Base-by-base conservation (phyloP, 169 alveolate genomes). In the Theileria orientalis region DNA sequence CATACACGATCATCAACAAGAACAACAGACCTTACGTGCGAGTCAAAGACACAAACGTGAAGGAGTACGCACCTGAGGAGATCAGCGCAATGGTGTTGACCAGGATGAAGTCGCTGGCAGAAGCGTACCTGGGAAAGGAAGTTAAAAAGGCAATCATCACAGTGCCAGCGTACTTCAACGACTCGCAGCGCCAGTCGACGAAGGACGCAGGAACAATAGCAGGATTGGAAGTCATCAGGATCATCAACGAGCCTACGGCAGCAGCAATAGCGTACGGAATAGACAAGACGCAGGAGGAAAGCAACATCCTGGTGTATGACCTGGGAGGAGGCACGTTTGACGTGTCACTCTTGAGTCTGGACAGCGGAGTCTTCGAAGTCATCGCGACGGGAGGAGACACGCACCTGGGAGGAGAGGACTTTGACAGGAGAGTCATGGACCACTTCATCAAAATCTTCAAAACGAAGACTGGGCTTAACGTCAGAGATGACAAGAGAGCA, bases 241-340 rank as follows among this genome's bases (percentile, higher is more conserved):
- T 98, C 77, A 94, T 98, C 76, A 98, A 98, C 86, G 99, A 98
- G 77, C 99, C 99, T 72, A 97, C 99, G 7, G 99, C 99, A 21
- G 99, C 99, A 21, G 99, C 99, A 33, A 95, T 98, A 70, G 99
- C 99, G 44, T 98, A 97, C 73, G 99, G 99, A 30, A 90, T 97
- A 54, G 99, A 97, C 91, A 96, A 96, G 92, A 94, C 97, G 73
- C 86, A 86, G 30, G 92, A 84, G 54, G 99, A 96, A 83, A 95
- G 95, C 75, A 95, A 96, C 83, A 96, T 98, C 68, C 92, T 97
- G 67, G 99, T 98, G 62, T 98, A 97, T 89, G 99, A 98, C 91
- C 92, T 98, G 63, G 99, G 99, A 57, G 99, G 99, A 83, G 99
- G 99, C 69, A 98, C 99, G 64, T 98, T 98, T 89, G 99, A 98